Conservation (phyloP, 164 flowering plant species). For the Annona cherimola region DNA sequence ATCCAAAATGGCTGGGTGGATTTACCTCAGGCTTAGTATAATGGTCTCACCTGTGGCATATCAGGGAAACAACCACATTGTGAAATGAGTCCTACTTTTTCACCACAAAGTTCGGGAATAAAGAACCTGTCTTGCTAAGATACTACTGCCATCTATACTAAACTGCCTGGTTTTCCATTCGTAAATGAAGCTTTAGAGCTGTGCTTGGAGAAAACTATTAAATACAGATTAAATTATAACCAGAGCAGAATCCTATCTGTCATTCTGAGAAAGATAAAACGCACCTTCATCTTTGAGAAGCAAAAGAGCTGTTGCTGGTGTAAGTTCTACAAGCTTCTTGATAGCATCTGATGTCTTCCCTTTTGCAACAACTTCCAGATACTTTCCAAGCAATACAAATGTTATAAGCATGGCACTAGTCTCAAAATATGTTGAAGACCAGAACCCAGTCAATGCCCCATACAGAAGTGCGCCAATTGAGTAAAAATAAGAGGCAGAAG, state of each 20-base stretch:
- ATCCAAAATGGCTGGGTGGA: too few relatives aligned
- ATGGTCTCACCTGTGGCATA: too few relatives aligned
- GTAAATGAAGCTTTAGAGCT: too few relatives aligned
- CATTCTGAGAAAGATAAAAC: background rate
- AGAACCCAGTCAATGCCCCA: slow-evolving; percentile 89
- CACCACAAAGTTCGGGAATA: too few relatives aligned
- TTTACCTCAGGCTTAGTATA: too few relatives aligned
- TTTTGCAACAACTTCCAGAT: slow-evolving; percentile 90
- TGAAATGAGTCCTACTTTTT: too few relatives aligned
- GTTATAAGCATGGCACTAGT: slow-evolving; percentile 98
- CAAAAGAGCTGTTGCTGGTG: slow-evolving; percentile 83
- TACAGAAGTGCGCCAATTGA: slow-evolving; percentile 88
- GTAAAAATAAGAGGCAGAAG: slow-evolving; percentile 93
- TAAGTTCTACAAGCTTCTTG: slow-evolving; percentile 87
- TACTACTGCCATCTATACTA: too few relatives aligned
- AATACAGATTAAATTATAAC: background rate
- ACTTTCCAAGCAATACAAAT: slow-evolving; percentile 91
- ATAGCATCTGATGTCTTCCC: slow-evolving; percentile 99
- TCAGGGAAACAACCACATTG: too few relatives aligned
- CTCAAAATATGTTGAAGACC: slow-evolving; percentile 97
- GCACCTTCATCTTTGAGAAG: slow-evolving; percentile 74
- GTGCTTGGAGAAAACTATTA: background rate
- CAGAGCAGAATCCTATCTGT: background rate
- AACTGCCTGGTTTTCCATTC: too few relatives aligned
- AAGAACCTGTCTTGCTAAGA: too few relatives aligned